Evolutionary conservation across 1,284 basidiomycete genomes (phyloP).

Genomic region (Irpex sp.): DNA sequence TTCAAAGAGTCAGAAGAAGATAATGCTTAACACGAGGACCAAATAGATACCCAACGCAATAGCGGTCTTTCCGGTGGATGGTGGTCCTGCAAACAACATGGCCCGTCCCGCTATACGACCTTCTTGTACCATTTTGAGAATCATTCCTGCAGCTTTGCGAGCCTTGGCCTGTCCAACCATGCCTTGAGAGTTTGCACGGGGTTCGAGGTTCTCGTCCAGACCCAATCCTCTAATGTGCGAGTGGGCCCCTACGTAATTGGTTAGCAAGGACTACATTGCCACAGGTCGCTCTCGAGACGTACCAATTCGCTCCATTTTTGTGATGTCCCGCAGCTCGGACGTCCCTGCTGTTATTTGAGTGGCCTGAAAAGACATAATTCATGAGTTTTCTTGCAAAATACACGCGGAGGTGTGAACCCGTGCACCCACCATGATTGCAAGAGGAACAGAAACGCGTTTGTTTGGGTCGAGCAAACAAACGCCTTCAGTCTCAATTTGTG

Average conservation of each 20-base stretch:
- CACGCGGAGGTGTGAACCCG: background rate
- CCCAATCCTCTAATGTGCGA: conserved; percentile 97
- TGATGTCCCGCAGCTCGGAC: conserved; percentile 82
- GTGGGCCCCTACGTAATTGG: conserved; percentile 69
- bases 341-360: conserved; percentile 71
- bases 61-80: conserved; percentile 95
- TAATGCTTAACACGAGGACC: background rate
- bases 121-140: conserved; percentile 97
- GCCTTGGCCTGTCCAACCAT: conserved; percentile 97
- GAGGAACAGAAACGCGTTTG: conserved; percentile 28
- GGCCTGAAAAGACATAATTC: conserved; percentile 34
- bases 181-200: conserved; percentile 84
- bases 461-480: conserved; percentile 30
- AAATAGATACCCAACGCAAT: conserved; percentile 81
- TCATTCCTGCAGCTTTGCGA: conserved; percentile 94
- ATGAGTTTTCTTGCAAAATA: background rate
- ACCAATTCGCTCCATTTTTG: conserved; percentile 97
- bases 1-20: background rate
- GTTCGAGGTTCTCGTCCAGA: conserved; percentile 89
- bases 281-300: conserved; percentile 16
- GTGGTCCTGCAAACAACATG: conserved; percentile 95
- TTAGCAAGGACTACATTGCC: conserved; percentile 1
- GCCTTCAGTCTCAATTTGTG: conserved; percentile 3
- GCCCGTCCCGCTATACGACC: conserved; percentile 93
- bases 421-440: conserved; percentile 26